phyloP scores from a whole-genome alignment of 345 rosid genomes.

The Trapa bicornis region DNA sequence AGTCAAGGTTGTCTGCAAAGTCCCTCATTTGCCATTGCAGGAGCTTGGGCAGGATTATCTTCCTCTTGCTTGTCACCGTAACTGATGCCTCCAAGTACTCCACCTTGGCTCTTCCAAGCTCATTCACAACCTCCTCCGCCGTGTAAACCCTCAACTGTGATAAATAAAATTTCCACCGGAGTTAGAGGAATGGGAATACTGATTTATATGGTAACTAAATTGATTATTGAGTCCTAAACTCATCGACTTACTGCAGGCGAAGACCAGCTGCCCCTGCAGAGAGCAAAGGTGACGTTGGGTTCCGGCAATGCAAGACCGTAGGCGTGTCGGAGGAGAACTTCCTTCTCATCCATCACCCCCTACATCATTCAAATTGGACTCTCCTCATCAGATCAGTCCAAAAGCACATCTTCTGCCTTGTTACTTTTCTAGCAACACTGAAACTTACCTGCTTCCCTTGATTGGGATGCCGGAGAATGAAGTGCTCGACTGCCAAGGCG shows the following conservation, averaged over 20 bases:
- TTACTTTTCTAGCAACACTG: not conserved
- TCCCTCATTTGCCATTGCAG: slow-evolving; percentile 85
- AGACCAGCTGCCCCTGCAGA: slow-evolving; percentile 87
- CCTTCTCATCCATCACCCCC: slow-evolving; percentile 67
- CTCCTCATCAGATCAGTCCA: not conserved
- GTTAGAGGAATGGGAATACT: not conserved
- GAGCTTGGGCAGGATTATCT: slow-evolving; percentile 67
- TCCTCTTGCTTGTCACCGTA: slow-evolving; percentile 69
- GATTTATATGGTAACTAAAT: too few relatives aligned
- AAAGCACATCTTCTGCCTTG: not conserved
- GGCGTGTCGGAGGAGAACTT: slow-evolving; percentile 56
- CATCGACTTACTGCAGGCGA: slow-evolving; percentile 70
- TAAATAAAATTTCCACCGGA: not conserved
- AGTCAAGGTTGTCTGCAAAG: slow-evolving; percentile 72
- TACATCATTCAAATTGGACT: slow-evolving; percentile 3
- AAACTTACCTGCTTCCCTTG: slow-evolving; percentile 49
- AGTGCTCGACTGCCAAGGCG: slow-evolving; percentile 81
- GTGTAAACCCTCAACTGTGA: slow-evolving; percentile 72
- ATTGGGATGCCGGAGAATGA: slow-evolving; percentile 72
- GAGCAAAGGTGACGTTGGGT: slow-evolving; percentile 79
- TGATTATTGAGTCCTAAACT: not conserved
- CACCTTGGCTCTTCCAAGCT: slow-evolving; percentile 55
- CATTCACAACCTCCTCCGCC: slow-evolving; percentile 57
- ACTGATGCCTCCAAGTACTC: slow-evolving; percentile 77
- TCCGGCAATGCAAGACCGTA: slow-evolving; percentile 87